Percentiles rank a stretch among this genome's conserved stretches.
These are phyloP conservation scores for Amniculicola lignicola DNA, from an alignment of 495 filamentous ascomycete species.

Conservation along the genomic window DNA sequence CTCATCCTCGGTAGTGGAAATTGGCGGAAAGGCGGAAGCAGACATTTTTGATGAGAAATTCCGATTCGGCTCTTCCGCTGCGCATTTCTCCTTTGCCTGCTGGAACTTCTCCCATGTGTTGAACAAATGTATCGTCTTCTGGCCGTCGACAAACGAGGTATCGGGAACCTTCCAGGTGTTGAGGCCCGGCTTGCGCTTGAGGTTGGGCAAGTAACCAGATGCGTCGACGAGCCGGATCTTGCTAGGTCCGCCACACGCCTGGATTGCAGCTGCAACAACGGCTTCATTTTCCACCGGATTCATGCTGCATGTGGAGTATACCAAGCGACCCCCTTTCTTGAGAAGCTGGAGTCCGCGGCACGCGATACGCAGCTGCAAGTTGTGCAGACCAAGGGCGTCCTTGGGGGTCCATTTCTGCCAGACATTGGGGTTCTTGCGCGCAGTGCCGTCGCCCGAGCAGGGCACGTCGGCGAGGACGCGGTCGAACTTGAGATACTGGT, in stretches of 20 bases:
- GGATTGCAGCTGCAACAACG: slow-evolving; percentile 81
- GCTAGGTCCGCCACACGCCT: slow-evolving; percentile 77
- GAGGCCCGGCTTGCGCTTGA: slow-evolving; percentile 73
- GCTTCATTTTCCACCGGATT: slow-evolving; percentile 97
- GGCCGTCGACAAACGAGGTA: slow-evolving; percentile 2
- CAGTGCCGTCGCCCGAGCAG: slow-evolving; percentile 91
- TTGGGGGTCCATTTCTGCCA: slow-evolving; percentile 92
- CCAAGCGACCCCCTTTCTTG: slow-evolving; percentile 87
- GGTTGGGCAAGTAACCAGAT: slow-evolving; percentile 65
- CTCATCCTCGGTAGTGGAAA: slow-evolving; percentile 39
- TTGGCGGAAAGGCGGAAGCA: slow-evolving; percentile 79
- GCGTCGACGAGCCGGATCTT: slow-evolving; percentile 84
- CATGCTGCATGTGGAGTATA: slow-evolving; percentile 98
- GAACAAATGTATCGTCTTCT: slow-evolving; percentile 65
- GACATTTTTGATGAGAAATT: slow-evolving; percentile 47
- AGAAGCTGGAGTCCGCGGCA: slow-evolving; percentile 94
- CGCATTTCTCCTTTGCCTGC: slow-evolving; percentile 38
- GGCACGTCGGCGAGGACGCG: slow-evolving; percentile 95
- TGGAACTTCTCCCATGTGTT: slow-evolving; percentile 71
- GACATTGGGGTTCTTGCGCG: slow-evolving; percentile 82
- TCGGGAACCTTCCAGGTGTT: slow-evolving; percentile 85
- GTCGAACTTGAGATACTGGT: slow-evolving; percentile 87
- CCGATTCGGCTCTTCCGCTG: slow-evolving; percentile 16
- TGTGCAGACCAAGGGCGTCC: slow-evolving; percentile 78
- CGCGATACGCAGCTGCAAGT: slow-evolving; percentile 82